phyloP scores from a whole-genome alignment of 495 filamentous ascomycete genomes.

The Barbatosphaeria neglecta region DNA sequence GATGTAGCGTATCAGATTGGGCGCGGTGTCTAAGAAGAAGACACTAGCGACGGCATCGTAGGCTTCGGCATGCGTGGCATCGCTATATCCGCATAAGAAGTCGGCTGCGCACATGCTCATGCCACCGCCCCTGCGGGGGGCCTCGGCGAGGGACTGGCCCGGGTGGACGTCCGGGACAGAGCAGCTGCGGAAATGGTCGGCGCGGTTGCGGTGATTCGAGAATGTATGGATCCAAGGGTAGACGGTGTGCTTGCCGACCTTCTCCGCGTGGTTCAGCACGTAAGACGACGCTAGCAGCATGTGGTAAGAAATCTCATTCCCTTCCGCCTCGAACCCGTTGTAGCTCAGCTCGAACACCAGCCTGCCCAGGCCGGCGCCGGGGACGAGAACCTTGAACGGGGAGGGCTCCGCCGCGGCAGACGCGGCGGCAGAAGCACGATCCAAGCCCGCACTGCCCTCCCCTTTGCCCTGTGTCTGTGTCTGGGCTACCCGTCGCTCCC shows the following conservation, averaged over 20 bases:
- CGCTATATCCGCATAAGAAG: conserved; percentile 65
- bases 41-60: conserved; percentile 82
- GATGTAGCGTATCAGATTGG: conserved; percentile 81
- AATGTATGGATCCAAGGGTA: conserved; percentile 74
- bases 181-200: conserved; percentile 59
- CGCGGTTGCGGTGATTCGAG: conserved; percentile 60
- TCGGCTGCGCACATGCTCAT: conserved; percentile 86
- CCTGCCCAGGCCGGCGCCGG: conserved; percentile 80
- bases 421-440: not conserved
- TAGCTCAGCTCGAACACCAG: conserved; percentile 74
- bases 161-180: conserved; percentile 71
- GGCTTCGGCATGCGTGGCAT: conserved; percentile 38
- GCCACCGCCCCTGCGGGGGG: conserved; percentile 28
- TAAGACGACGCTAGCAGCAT: conserved; percentile 79
- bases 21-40: conserved; percentile 95
- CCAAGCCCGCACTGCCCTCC: no score
- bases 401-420: conserved; percentile 5
- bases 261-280: conserved; percentile 55
- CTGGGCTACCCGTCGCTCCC: conserved; percentile 16
- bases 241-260: conserved; percentile 46
- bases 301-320: conserved; percentile 95
- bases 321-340: conserved; percentile 66
- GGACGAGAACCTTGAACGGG: conserved; percentile 61
- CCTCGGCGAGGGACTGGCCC: conserved; percentile 34
- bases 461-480: no score